Percentiles rank a stretch among this genome's conserved stretches.
These are phyloP conservation scores for Lophiostoma macrostomum DNA, from an alignment of 495 filamentous ascomycete genomes.

Conservation along the genomic window DNA sequence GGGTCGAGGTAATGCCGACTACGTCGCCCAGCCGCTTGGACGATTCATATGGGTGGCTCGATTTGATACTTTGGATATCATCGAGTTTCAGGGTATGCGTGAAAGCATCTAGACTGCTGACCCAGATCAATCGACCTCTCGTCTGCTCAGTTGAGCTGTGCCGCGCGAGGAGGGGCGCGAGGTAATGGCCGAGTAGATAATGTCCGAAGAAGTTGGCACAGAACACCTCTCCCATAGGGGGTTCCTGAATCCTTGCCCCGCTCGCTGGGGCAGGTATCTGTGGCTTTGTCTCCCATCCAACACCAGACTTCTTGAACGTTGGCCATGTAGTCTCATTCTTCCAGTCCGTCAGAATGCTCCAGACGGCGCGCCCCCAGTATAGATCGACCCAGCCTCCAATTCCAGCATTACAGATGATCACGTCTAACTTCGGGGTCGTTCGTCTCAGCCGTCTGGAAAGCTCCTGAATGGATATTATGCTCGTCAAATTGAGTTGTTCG, in stretches of 20 bases:
- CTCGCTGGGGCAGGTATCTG: slow-evolving; percentile 28
- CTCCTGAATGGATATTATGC: slow-evolving; percentile 53
- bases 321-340: slow-evolving; percentile 74
- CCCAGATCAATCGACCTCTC: slow-evolving; percentile 73
- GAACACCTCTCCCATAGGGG: slow-evolving; percentile 74
- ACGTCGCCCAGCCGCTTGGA: slow-evolving; percentile 85
- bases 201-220: slow-evolving; percentile 92
- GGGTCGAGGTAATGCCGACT: slow-evolving; percentile 67
- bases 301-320: slow-evolving; percentile 61
- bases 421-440: slow-evolving; percentile 64
- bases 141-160: slow-evolving; percentile 41
- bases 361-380: slow-evolving; percentile 63
- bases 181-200: slow-evolving; percentile 80
- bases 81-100: slow-evolving; percentile 53
- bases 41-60: slow-evolving; percentile 68
- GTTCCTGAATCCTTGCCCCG: slow-evolving; percentile 42
- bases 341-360: slow-evolving; percentile 61
- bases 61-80: slow-evolving; percentile 74
- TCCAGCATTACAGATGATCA: slow-evolving; percentile 82
- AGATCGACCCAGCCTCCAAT: slow-evolving; percentile 82
- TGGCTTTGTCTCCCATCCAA: slow-evolving; percentile 54
- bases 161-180: slow-evolving; percentile 65
- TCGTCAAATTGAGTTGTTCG: slow-evolving; percentile 55
- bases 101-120: slow-evolving; percentile 72
- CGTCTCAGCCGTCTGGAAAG: slow-evolving; percentile 49